phyloP scores from a whole-genome alignment of 1,284 basidiomycete species.

The Austroboletus niveus region DNA sequence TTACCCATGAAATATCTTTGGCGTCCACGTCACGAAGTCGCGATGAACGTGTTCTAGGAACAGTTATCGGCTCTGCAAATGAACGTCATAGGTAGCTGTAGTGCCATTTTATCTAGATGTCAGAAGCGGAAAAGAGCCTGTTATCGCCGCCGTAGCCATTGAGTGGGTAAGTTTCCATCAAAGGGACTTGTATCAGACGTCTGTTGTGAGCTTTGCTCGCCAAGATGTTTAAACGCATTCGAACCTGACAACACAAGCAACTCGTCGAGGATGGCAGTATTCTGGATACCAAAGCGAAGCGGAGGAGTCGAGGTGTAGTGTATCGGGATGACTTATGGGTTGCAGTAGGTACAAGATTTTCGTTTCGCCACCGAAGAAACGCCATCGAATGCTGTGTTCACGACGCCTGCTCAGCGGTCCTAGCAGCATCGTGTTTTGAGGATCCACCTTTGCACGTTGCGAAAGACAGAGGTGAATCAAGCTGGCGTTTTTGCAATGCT shows the following conservation, averaged over 20 bases:
- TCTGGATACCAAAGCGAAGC: constrained; percentile 45
- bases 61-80: constrained; percentile 27
- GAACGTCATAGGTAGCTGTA: constrained; percentile 29
- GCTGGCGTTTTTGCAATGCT: constrained; percentile 37
- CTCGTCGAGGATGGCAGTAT: constrained; percentile 43
- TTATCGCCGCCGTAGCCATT: constrained; percentile 69
- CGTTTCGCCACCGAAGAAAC: constrained; percentile 56
- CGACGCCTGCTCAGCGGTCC: constrained; percentile 70
- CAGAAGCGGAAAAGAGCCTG: constrained; percentile 59
- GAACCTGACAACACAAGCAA: constrained; percentile 46
- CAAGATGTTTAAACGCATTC: constrained; percentile 1
- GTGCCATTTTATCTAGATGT: constrained; percentile 29
- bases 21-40: constrained; percentile 28
- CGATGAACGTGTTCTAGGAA: constrained; percentile 13
- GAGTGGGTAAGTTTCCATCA: constrained; percentile 38
- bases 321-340: neutral
- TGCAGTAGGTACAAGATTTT: constrained; percentile 52
- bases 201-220: constrained; percentile 11
- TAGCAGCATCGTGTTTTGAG: constrained; percentile 57
- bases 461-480: constrained; percentile 58
- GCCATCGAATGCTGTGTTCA: constrained; percentile 69
- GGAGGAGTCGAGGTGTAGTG: constrained; percentile 14
- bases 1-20: constrained; percentile 37
- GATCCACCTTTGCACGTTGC: constrained; percentile 50
- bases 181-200: constrained; percentile 10